phyloP scores from a whole-genome alignment of 2,329 filamentous ascomycete genomes.

The Hypomyces perniciosus region DNA sequence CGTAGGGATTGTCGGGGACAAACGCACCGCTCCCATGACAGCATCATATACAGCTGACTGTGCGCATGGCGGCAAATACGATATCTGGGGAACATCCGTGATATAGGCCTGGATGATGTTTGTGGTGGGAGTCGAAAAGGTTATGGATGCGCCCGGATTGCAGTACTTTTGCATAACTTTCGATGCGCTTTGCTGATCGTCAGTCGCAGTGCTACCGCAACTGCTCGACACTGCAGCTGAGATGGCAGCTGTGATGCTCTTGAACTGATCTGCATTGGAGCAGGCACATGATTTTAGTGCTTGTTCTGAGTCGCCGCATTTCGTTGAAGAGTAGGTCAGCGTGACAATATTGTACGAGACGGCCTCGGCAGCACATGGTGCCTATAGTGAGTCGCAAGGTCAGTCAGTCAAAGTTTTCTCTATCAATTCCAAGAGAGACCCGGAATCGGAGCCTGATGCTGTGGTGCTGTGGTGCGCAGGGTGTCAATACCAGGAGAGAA shows the following conservation, averaged over 20 bases:
- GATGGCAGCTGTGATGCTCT: conserved; percentile 33
- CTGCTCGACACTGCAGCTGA: conserved; percentile 34
- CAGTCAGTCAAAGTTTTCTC: not conserved
- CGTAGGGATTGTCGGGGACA: not conserved
- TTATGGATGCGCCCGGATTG: conserved; percentile 32
- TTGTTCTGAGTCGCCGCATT: conserved; percentile 37
- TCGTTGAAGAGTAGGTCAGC: conserved; percentile 32
- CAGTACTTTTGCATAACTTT: conserved; percentile 44
- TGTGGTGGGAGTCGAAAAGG: conserved; percentile 37
- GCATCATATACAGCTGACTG: conserved; percentile 25
- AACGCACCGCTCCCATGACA: conserved; percentile 24
- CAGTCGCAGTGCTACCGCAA: conserved; percentile 42
- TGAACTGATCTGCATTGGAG: conserved; percentile 38
- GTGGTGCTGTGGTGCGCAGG: accelerated
- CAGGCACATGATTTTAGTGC: conserved; percentile 49
- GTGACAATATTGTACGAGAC: conserved; percentile 38
- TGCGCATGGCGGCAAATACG: conserved; percentile 35
- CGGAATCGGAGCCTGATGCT: not conserved
- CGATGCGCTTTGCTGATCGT: conserved; percentile 42
- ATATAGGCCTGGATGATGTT: conserved; percentile 42
- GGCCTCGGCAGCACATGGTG: conserved; percentile 44
- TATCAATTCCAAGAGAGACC: not conserved
- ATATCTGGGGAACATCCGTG: conserved; percentile 41
- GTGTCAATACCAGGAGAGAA: conserved; percentile 30
- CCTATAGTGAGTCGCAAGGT: conserved; percentile 31